Base-by-base conservation (phyloP, 148 eudicot genomes). In the Amaranthus hypochondriacus region DNA sequence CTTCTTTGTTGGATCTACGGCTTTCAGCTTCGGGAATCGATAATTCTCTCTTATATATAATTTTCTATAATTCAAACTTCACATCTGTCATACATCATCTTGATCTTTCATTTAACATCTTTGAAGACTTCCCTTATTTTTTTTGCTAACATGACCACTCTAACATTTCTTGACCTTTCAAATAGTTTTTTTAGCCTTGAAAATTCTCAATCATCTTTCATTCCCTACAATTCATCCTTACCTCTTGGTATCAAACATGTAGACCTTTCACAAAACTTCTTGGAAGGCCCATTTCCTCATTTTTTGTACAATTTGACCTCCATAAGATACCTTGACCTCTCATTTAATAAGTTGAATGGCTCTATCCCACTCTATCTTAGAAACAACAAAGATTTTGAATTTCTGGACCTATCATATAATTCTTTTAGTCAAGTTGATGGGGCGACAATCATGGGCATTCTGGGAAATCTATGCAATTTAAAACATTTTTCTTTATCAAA, bases 251-350 rank as follows among this genome's bases (percentile, higher is more conserved):
- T 83, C 7, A n/a, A 60, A 10, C 62, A 60, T 56, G 74, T 81
- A 4, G 74, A 69, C 72, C 69, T 78, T 42, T 73, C 80, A 7
- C 4, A 14, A 4, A 82, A 80, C 54, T 4, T 2, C 3, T 57
- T 81, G 4, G 48, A 43, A 2, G 80, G 76, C 6, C 60, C 63
- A 4, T 2, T 69, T 6, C 80, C 83, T 5, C 68, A 5, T 6
- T 9, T 39, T 4, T 18, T 68, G 0, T 13, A 55, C n/a, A 63
- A 74, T 6, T 5, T 80, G 44, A 68, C 5, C 50, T 77, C 78
- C 10, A 48, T 77, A 13, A 9, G 9, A 58, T 52, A 14, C 7
- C 83, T 83, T 7, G 83, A 81, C 58, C 80, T 81, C 15, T 74
- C 86, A 0, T 8, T 21, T 8, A 83, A 83, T 70, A 21, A 0